phyloP scores from a whole-genome alignment of 2,329 filamentous ascomycete species.

The Ceratocystis diversiconidia region DNA sequence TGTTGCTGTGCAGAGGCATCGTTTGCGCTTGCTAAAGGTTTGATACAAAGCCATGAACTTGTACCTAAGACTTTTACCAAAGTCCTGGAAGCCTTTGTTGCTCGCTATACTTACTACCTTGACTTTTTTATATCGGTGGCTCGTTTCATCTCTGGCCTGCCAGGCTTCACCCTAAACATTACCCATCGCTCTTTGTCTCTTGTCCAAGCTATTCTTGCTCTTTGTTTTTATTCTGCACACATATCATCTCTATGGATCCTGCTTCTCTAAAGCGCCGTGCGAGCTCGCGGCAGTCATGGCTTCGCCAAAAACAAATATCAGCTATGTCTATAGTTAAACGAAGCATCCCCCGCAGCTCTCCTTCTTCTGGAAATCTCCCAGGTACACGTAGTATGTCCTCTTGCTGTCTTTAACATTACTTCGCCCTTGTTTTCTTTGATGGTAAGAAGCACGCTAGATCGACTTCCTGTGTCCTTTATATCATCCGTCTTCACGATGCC shows the following conservation, averaged over 20 bases:
- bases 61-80: not conserved
- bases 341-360: not conserved
- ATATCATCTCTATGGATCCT: not conserved
- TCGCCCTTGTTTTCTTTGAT: no score
- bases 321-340: not conserved
- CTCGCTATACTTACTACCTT: not conserved
- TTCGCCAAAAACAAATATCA: not conserved
- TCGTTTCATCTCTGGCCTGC: not conserved
- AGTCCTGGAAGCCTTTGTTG: not conserved
- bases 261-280: not conserved
- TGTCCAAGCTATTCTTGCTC: not conserved
- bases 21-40: not conserved
- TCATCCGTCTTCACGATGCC: no score
- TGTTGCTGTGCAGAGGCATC: not conserved
- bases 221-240: not conserved
- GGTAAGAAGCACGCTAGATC: no score
- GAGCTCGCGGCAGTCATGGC: not conserved
- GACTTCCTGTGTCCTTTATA: no score
- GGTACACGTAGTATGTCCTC: not conserved
- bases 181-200: not conserved
- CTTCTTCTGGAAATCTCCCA: not conserved
- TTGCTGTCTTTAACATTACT: not conserved
- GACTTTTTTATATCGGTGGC: not conserved
- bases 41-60: not conserved
- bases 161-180: not conserved